phyloP scores from a whole-genome alignment of 139 green algal genomes.

The Astrephomene gubernaculifera region DNA sequence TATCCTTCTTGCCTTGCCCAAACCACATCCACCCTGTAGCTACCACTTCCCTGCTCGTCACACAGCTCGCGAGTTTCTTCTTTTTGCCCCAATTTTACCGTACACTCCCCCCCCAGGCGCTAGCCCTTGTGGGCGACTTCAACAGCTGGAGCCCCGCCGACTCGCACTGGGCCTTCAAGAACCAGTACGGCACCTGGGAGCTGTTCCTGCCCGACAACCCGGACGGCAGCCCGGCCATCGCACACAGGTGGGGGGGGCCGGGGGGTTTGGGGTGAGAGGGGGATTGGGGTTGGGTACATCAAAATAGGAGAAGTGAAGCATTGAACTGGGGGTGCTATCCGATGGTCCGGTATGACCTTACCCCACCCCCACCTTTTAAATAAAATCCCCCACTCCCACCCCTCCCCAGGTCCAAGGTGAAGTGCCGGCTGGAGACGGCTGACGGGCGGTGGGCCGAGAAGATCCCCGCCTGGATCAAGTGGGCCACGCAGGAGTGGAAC shows the following conservation, averaged over 20 bases:
- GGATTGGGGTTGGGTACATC: too few species aligned
- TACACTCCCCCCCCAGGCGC: conserved; percentile 46
- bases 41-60: too few species aligned
- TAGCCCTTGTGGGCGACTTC: conserved; percentile 95
- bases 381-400: too few species aligned
- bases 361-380: too few species aligned
- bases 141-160: conserved; percentile 90
- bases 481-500: conserved; percentile 84
- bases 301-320: too few species aligned
- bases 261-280: too few species aligned
- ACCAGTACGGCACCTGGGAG: conserved; percentile 89
- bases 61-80: too few species aligned
- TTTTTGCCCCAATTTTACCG: too few species aligned
- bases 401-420: conserved; percentile 86
- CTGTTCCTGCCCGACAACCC: conserved; percentile 90
- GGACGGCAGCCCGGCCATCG: conserved; percentile 82
- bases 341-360: too few species aligned
- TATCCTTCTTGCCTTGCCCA: too few species aligned
- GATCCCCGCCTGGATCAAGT: conserved; percentile 97
- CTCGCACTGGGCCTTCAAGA: conserved; percentile 90
- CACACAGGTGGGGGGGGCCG: conserved; percentile 84
- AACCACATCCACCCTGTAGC: too few species aligned
- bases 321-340: too few species aligned
- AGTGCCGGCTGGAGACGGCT: conserved; percentile 83
- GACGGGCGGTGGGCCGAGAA: conserved; percentile 88